Conservation (phyloP, 2,329 filamentous ascomycete species). For the Gaeumannomyces tritici region DNA sequence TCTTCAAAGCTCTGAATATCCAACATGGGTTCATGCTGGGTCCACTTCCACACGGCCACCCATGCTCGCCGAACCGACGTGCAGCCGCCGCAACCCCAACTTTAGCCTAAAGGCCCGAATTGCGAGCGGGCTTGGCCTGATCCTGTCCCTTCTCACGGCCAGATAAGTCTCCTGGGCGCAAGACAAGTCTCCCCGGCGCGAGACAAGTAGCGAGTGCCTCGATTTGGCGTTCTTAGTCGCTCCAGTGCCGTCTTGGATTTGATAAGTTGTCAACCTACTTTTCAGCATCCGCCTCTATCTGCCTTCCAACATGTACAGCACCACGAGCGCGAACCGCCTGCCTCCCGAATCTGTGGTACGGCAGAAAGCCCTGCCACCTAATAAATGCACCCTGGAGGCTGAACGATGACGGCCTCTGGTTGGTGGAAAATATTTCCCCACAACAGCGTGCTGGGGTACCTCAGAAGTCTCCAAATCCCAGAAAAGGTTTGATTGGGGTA, state of each 20-base stretch:
- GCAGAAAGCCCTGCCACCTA: too few species aligned
- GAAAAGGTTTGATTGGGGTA: background rate
- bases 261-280: too few species aligned
- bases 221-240: background rate
- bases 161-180: too few species aligned
- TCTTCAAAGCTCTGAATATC: background rate
- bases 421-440: constrained; percentile 2
- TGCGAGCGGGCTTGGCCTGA: background rate
- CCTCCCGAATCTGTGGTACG: too few species aligned
- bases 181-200: background rate
- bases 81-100: background rate
- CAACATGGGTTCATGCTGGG: too few species aligned
- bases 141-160: too few species aligned
- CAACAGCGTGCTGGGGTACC: background rate
- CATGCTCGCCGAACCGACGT: background rate
- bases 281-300: too few species aligned
- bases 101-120: background rate
- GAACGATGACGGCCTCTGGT: background rate
- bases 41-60: background rate
- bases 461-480: background rate
- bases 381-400: background rate
- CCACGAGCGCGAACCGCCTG: too few species aligned
- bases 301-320: too few species aligned
- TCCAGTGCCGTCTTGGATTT: background rate
- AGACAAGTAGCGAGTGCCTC: background rate